phyloP scores from a whole-genome alignment of 2,329 filamentous ascomycete genomes.

The Aspergillus carbonarius region DNA sequence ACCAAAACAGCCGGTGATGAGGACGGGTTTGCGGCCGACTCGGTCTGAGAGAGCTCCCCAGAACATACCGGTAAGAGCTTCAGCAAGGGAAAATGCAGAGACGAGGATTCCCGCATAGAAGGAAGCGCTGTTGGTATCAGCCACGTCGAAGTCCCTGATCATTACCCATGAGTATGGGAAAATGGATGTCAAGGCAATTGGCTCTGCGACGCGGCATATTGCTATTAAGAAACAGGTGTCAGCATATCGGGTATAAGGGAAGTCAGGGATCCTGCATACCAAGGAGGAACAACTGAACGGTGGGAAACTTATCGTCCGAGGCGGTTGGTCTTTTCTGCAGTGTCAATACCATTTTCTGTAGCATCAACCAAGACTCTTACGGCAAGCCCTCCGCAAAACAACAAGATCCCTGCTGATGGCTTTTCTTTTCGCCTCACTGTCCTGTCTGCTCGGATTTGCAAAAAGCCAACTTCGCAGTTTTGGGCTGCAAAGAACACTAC shows the following conservation, averaged over 20 bases:
- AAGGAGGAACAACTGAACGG: conserved; percentile 77
- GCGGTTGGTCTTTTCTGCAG: conserved; percentile 55
- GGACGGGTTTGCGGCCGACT: conserved; percentile 79
- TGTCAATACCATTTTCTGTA: conserved; percentile 61
- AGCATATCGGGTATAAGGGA: conserved; percentile 5
- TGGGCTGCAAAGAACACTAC: neutral
- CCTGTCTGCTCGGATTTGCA: neutral
- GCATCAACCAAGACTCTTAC: conserved; percentile 55
- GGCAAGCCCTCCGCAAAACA: conserved; percentile 31
- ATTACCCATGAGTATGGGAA: conserved; percentile 89
- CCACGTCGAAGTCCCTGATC: conserved; percentile 72
- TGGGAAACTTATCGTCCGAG: conserved; percentile 74
- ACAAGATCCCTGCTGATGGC: conserved; percentile 7
- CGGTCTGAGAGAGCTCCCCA: conserved; percentile 84
- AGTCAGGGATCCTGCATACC: conserved; percentile 54
- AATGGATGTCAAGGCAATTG: conserved; percentile 88
- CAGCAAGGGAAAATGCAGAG: conserved; percentile 78
- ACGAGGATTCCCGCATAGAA: conserved; percentile 88
- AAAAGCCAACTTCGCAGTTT: neutral
- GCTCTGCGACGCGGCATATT: conserved; percentile 88
- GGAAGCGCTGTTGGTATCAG: conserved; percentile 71
- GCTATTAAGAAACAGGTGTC: conserved; percentile 52
- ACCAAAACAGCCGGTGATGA: conserved; percentile 76
- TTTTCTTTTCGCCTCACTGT: neutral
- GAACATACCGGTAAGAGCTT: conserved; percentile 80